These are phyloP conservation scores for Gossypium thurberi DNA, from an alignment of 345 rosid genomes.

Conservation along the genomic window DNA sequence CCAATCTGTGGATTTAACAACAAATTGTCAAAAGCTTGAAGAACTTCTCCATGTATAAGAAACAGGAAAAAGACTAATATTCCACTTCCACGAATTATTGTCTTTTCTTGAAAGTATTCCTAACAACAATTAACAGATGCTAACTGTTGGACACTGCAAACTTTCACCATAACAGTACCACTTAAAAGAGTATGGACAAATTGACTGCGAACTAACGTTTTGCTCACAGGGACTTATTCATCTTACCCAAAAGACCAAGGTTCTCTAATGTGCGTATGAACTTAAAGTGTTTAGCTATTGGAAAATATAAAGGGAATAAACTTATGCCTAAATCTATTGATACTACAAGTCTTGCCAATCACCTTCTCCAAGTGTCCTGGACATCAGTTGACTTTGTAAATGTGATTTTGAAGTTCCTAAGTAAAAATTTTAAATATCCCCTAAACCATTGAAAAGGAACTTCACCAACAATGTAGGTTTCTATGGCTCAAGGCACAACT, in stretches of 20 bases:
- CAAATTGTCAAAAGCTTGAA: background rate
- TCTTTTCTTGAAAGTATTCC: background rate
- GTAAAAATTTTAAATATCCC: background rate
- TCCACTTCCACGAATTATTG: background rate
- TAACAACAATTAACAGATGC: background rate
- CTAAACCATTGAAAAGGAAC: background rate
- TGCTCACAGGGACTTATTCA: background rate
- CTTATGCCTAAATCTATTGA: background rate
- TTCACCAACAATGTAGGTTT: background rate
- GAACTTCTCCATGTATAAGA: background rate
- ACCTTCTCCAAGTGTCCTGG: background rate
- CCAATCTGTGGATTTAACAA: conserved; percentile 47
- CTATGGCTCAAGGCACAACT: background rate
- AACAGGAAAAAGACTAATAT: background rate
- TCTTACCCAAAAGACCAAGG: background rate
- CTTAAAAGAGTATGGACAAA: background rate
- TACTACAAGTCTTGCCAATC: background rate
- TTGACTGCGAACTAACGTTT: background rate
- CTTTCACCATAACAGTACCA: background rate
- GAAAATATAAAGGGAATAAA: background rate
- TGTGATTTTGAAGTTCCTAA: background rate
- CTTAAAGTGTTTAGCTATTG: background rate
- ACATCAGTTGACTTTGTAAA: background rate
- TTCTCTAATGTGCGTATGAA: background rate
- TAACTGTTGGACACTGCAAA: background rate